Percentiles rank a stretch among this genome's conserved stretches.
Evolutionary conservation across 148 eudicot species (phyloP).

Genomic region (Simmondsia chinensis): DNA sequence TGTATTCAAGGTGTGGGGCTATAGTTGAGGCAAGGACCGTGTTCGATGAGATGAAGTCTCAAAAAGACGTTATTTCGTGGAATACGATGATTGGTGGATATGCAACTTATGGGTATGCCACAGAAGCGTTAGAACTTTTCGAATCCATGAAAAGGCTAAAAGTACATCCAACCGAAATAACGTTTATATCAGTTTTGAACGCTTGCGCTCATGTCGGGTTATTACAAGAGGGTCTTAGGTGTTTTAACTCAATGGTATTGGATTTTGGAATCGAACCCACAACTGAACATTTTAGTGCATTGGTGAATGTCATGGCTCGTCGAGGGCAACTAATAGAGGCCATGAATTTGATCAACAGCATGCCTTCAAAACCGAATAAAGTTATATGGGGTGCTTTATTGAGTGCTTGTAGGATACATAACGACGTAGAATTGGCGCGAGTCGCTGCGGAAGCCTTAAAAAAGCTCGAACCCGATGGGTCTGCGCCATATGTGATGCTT

Average conservation of each 20-base stretch:
- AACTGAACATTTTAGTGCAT: constrained; percentile 34
- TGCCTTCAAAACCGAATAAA: constrained; percentile 34
- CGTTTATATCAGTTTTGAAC: constrained; percentile 43
- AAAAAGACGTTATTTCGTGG: constrained; percentile 42
- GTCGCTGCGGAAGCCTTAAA: constrained; percentile 36
- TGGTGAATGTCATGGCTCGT: constrained; percentile 39
- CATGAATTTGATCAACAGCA: constrained; percentile 28
- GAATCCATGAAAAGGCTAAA: constrained; percentile 28
- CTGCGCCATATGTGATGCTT: constrained; percentile 38
- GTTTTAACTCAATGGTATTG: constrained; percentile 35
- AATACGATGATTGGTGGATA: constrained; percentile 55
- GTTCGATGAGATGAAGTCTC: constrained; percentile 31
- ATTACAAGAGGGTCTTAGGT: constrained; percentile 27
- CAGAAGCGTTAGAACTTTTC: constrained; percentile 35
- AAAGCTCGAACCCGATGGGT: constrained; percentile 45
- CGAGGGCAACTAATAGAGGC: constrained; percentile 41
- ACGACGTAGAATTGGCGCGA: constrained; percentile 35
- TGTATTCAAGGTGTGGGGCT: constrained; percentile 59
- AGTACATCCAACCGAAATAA: constrained; percentile 33
- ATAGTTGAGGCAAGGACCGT: constrained; percentile 25
- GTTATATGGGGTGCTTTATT: constrained; percentile 46
- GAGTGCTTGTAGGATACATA: constrained; percentile 46
- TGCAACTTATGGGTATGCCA: constrained; percentile 44
- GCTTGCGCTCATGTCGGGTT: constrained; percentile 50
- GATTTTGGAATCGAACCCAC: constrained; percentile 42